phyloP scores from a whole-genome alignment of 805 yeast genomes.

The Wickerhamiella australiensis region DNA sequence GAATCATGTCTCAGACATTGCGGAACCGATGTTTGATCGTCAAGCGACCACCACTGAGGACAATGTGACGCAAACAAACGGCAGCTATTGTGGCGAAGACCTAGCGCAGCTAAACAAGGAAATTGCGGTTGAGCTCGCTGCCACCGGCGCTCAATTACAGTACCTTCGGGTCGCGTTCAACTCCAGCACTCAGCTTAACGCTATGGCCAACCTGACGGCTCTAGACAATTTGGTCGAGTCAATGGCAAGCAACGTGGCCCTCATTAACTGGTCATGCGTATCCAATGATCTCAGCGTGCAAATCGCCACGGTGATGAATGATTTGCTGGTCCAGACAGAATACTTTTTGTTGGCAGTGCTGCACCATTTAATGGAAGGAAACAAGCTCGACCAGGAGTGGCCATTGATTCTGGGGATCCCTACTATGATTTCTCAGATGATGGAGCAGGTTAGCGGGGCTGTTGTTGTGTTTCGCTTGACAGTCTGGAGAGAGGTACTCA shows the following conservation, averaged over 20 bases:
- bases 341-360: not conserved
- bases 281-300: not conserved
- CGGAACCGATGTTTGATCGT: not conserved
- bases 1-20: not conserved
- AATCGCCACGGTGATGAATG: not conserved
- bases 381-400: not conserved
- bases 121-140: not conserved
- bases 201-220: not conserved
- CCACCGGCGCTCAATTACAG: not conserved
- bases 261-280: not conserved
- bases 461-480: slow-evolving; percentile 1
- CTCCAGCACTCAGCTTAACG: not conserved
- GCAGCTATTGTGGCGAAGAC: not conserved
- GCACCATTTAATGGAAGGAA: not conserved
- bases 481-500: not conserved
- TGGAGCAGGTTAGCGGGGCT: not conserved
- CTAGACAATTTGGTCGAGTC: not conserved
- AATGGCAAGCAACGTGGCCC: not conserved
- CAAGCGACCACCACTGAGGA: not conserved
- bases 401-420: not conserved
- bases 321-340: not conserved
- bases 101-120: not conserved
- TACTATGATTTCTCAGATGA: not conserved
- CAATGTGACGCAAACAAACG: not conserved
- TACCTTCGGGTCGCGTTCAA: not conserved